Evolutionary conservation across 805 yeast species (phyloP).

Genomic region (Wickerhamomyces xylosicus): DNA sequence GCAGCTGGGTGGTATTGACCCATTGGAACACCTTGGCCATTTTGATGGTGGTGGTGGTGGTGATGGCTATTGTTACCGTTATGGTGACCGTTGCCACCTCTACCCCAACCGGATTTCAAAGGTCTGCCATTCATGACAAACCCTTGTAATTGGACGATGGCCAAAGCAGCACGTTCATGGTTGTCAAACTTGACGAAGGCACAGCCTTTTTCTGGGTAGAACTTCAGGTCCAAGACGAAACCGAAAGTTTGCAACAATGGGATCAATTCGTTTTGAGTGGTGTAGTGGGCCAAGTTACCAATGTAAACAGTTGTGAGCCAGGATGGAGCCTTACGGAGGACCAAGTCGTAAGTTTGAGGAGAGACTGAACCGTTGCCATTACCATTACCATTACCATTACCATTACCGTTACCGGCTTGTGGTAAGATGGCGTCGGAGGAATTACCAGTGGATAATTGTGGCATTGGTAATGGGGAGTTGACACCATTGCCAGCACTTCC

Average conservation of each 20-base stretch:
- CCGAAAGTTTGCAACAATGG: slow-evolving; percentile 76
- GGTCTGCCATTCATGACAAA: slow-evolving; percentile 67
- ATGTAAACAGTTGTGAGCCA: slow-evolving; percentile 83
- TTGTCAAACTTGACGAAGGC: slow-evolving; percentile 83
- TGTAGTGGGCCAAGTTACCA: slow-evolving; percentile 74
- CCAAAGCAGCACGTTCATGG: slow-evolving; percentile 83
- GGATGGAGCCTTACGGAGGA: slow-evolving; percentile 67
- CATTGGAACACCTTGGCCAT: neutral
- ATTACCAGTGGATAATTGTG: too few species aligned
- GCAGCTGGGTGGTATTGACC: neutral
- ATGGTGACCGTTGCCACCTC: slow-evolving; percentile 29
- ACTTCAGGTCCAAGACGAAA: slow-evolving; percentile 68
- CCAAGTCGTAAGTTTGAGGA: slow-evolving; percentile 58
- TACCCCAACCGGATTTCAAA: slow-evolving; percentile 84
- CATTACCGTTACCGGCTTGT: neutral
- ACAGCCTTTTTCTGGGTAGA: slow-evolving; percentile 75
- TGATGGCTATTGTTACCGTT: slow-evolving; percentile 12
- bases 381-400: slow-evolving; percentile 5
- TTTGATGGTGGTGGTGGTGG: slow-evolving; percentile 6
- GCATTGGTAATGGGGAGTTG: too few species aligned
- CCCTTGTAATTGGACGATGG: slow-evolving; percentile 71
- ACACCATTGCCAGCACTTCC: neutral
- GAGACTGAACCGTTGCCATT: slow-evolving; percentile 10
- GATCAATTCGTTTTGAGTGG: slow-evolving; percentile 61
- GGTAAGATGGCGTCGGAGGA: too few species aligned